phyloP scores from a whole-genome alignment of 2,329 filamentous ascomycete species.

The Aureobasidium sp. region DNA sequence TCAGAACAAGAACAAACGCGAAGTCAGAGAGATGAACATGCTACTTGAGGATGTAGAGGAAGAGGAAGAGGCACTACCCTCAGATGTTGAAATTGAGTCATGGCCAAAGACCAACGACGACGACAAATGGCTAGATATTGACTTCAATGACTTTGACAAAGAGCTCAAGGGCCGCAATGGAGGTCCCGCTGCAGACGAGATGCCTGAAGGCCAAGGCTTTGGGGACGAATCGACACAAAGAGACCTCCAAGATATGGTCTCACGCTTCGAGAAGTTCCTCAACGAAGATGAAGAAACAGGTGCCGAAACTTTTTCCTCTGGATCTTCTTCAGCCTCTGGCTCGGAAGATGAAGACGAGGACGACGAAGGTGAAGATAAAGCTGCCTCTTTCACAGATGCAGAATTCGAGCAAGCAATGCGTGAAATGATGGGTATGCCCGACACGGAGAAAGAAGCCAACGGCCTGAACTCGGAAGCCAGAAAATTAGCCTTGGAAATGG shows the following conservation, averaged over 20 bases:
- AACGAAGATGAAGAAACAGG: slow-evolving; percentile 72
- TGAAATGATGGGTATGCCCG: slow-evolving; percentile 73
- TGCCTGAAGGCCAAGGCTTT: slow-evolving; percentile 32
- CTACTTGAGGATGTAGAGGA: slow-evolving; percentile 66
- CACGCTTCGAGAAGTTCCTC: slow-evolving; percentile 78
- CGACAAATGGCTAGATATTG: slow-evolving; percentile 86
- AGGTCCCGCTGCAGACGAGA: slow-evolving; percentile 18
- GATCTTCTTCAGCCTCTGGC: slow-evolving; percentile 27
- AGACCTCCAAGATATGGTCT: slow-evolving; percentile 83
- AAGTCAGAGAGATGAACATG: slow-evolving; percentile 67
- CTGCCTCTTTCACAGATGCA: slow-evolving; percentile 73
- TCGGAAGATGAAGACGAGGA: slow-evolving; percentile 23
- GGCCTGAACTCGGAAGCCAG: slow-evolving; percentile 29
- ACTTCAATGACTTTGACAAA: slow-evolving; percentile 78
- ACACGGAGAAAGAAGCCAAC: slow-evolving; percentile 28
- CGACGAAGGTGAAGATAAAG: slow-evolving; percentile 57
- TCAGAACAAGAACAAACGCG: slow-evolving; percentile 58
- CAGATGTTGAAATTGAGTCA: slow-evolving; percentile 58
- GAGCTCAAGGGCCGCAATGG: slow-evolving; percentile 56
- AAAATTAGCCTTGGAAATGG: slow-evolving; percentile 31
- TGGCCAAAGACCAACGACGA: slow-evolving; percentile 73
- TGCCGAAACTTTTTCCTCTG: slow-evolving; percentile 51
- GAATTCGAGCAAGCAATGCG: slow-evolving; percentile 84
- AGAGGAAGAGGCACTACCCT: slow-evolving; percentile 64
- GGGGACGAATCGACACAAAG: slow-evolving; percentile 61